phyloP scores from a whole-genome alignment of 192 early-diverging fungal genomes.

The Podila horticola region DNA sequence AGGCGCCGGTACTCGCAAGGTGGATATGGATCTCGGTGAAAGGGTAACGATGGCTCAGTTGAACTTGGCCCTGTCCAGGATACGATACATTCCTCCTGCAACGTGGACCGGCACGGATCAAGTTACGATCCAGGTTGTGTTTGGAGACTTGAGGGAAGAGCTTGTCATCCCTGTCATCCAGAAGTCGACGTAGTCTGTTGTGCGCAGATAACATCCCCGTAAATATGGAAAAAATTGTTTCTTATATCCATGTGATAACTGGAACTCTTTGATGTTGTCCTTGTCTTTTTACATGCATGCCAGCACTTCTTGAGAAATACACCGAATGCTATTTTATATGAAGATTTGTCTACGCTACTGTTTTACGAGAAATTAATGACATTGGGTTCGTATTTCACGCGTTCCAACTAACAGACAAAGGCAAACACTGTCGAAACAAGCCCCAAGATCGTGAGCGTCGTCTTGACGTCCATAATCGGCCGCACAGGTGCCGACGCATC shows the following conservation, averaged over 20 bases:
- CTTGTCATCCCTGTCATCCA: slow-evolving; percentile 40
- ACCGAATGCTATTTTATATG: no score
- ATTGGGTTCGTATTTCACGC: no score
- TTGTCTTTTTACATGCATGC: no score
- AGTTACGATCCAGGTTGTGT: slow-evolving; percentile 27
- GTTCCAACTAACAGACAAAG: neutral
- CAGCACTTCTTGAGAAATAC: no score
- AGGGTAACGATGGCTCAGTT: slow-evolving; percentile 42
- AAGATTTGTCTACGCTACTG: no score
- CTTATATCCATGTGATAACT: neutral
- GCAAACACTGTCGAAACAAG: neutral
- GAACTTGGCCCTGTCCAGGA: slow-evolving; percentile 37
- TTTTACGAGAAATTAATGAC: no score
- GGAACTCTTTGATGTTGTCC: no score
- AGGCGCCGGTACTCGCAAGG: slow-evolving; percentile 12
- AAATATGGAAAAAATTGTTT: neutral
- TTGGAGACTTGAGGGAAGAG: slow-evolving; percentile 32
- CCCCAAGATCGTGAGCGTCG: neutral
- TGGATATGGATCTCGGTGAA: slow-evolving; percentile 38
- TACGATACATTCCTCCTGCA: slow-evolving; percentile 32
- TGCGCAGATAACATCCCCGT: neutral
- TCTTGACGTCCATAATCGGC: neutral
- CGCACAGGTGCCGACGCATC: neutral
- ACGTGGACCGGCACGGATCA: slow-evolving; percentile 12
- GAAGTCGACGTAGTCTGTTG: neutral